A percentile compares a stretch with the other conserved stretches of the same genome.
Evolutionary conservation across 2,329 filamentous ascomycete species (phyloP).

Genomic region (Colletotrichum sidae): DNA sequence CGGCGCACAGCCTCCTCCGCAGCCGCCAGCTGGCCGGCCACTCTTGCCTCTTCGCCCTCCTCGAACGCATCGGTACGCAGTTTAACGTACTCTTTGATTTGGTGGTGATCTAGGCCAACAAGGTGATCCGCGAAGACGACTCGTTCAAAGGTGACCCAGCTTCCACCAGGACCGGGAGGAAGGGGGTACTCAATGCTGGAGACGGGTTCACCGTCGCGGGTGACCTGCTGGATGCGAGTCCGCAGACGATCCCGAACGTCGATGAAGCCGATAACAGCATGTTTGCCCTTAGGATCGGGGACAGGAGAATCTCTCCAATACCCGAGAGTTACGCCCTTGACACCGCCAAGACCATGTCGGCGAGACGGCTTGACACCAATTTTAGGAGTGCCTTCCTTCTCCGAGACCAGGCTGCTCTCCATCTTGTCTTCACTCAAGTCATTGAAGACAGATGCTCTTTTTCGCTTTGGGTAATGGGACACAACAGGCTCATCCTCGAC

Average conservation of each 20-base stretch:
- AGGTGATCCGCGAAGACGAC: constrained; percentile 70
- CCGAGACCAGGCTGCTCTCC: constrained; percentile 48
- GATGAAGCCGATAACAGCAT: constrained; percentile 72
- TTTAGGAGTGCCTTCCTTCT: constrained; percentile 40
- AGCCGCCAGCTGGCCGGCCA: constrained; percentile 54
- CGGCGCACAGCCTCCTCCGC: constrained; percentile 60
- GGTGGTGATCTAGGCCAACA: constrained; percentile 64
- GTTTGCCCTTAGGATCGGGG: constrained; percentile 61
- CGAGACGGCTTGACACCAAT: constrained; percentile 31
- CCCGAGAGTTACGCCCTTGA: constrained; percentile 65
- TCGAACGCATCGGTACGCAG: constrained; percentile 56
- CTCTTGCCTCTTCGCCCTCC: constrained; percentile 52
- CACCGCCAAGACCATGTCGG: constrained; percentile 41
- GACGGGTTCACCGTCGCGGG: constrained; percentile 60
- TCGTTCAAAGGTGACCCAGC: constrained; percentile 73
- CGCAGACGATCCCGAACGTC: constrained; percentile 70
- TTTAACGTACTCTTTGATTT: constrained; percentile 73
- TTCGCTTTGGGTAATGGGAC: constrained; percentile 66
- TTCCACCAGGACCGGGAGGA: constrained; percentile 69
- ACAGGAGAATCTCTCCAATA: constrained; percentile 71
- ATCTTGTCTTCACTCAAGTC: constrained; percentile 62
- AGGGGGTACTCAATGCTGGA: constrained; percentile 52
- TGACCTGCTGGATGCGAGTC: constrained; percentile 66
- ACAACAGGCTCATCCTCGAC: constrained; percentile 51
- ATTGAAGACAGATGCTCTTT: constrained; percentile 59